Percentiles rank a stretch among this genome's conserved stretches.
Conservation (phyloP, 2,329 filamentous ascomycete species). For the Fusarium sp. region DNA sequence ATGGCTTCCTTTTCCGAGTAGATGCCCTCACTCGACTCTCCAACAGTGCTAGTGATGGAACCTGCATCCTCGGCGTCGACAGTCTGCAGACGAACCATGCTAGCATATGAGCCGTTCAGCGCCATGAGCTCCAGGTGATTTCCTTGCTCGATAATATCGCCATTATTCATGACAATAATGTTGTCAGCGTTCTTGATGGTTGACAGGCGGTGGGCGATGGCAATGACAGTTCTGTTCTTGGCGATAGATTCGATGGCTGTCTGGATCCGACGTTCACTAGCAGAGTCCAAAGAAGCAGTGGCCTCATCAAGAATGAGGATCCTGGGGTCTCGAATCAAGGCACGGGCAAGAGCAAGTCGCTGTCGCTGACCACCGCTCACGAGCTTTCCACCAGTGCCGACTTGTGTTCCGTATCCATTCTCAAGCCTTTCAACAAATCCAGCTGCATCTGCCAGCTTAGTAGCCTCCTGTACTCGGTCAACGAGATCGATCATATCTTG, state of each 20-base stretch:
- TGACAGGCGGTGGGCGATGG: constrained; percentile 72
- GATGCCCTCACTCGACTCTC: constrained; percentile 57
- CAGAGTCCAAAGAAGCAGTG: constrained; percentile 70
- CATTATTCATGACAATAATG: constrained; percentile 73
- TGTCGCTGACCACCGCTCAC: constrained; percentile 72
- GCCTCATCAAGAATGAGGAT: constrained; percentile 73
- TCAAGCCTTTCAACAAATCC: constrained; percentile 66
- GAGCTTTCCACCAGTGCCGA: constrained; percentile 65
- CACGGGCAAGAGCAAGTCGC: constrained; percentile 68
- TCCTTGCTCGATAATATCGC: constrained; percentile 72
- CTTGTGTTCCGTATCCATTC: constrained; percentile 63
- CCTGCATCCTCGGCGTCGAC: constrained; percentile 48
- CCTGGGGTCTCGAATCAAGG: constrained; percentile 66
- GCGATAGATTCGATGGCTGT: constrained; percentile 58
- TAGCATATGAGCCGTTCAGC: constrained; percentile 62
- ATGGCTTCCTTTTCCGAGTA: constrained; percentile 53
- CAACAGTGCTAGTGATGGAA: constrained; percentile 48
- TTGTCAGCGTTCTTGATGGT: constrained; percentile 74
- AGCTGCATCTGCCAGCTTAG: constrained; percentile 68
- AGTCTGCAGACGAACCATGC: constrained; percentile 61
- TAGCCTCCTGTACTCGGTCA: constrained; percentile 61
- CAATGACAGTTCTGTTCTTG: constrained; percentile 70
- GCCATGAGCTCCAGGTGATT: constrained; percentile 70
- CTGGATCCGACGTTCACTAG: constrained; percentile 67
- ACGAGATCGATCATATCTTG: constrained; percentile 63